phyloP scores from a whole-genome alignment of 2,329 filamentous ascomycete genomes.

The Neocatenulostroma microsporum region DNA sequence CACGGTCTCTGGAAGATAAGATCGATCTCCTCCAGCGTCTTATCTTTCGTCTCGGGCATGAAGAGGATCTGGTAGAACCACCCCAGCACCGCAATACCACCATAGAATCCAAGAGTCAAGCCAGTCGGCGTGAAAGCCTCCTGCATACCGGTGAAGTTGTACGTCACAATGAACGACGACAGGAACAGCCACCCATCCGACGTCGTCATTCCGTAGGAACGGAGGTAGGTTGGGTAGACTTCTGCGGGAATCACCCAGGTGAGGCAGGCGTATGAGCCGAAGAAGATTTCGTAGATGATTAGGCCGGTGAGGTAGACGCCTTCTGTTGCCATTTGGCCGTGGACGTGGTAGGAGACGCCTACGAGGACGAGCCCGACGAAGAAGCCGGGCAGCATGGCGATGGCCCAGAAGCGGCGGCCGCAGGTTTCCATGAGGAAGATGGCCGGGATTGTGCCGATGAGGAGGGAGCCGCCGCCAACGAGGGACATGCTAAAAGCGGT shows the following conservation, averaged over 20 bases:
- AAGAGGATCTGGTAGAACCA: constrained; percentile 67
- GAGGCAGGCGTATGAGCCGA: constrained; percentile 36
- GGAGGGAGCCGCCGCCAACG: constrained; percentile 59
- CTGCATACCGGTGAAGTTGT: constrained; percentile 67
- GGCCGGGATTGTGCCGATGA: constrained; percentile 43
- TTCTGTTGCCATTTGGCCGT: constrained; percentile 28
- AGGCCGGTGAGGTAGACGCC: constrained; percentile 61
- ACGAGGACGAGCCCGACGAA: constrained; percentile 62
- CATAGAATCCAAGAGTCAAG: constrained; percentile 63
- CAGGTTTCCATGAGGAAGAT: constrained; percentile 62
- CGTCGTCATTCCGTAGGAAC: constrained; percentile 66
- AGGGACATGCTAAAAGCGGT: no score
- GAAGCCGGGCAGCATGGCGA: constrained; percentile 63
- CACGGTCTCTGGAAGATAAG: constrained; percentile 57
- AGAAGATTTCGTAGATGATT: constrained; percentile 61
- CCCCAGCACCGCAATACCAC: constrained; percentile 61
- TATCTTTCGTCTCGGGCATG: constrained; percentile 61
- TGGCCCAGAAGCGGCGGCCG: constrained; percentile 67
- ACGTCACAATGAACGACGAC: constrained; percentile 64
- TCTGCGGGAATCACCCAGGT: constrained; percentile 46
- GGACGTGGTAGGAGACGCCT: constrained; percentile 55
- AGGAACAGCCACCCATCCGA: constrained; percentile 62
- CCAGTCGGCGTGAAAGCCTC: constrained; percentile 57
- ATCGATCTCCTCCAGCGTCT: constrained; percentile 64
- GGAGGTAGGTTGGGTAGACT: constrained; percentile 64